Evolutionary conservation across 306 rosid genomes (phyloP), one percentile per base, ranked within the genome.

Genomic region (Biancaea sappan): DNA sequence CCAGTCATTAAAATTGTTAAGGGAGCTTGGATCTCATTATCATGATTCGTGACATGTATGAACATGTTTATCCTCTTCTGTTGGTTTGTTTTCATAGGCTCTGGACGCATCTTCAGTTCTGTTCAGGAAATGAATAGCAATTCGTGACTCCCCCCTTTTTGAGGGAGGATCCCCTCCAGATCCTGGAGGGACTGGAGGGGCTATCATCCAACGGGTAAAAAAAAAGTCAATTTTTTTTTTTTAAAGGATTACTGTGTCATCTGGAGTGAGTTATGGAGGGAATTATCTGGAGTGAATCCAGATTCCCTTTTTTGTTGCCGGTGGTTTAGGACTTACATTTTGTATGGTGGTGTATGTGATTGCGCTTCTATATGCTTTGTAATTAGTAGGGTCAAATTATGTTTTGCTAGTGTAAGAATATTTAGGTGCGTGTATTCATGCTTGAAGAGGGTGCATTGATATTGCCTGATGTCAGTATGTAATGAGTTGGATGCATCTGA

Each of bases 391-490:
- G 43, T 62, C 48, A 13, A 37, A 37, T 24, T 38, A 31, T 58
- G 15, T 29, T 58, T 28, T 15, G n/a, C 21, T 29, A 28, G 40
- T 12, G 16, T 53, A 53, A 24, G 6, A 32, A n/a, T 72, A 24
- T 53, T 34, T 21, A n/a, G 28, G 53, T 54, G 43, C 18, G 41
- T 65, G 28, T 18, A 16, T 59, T 16, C 59, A 59, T 48, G 51
- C 12, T 1, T 34, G 41, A 46, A 24, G 53, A 25, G 75, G 18
- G n/a, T 18, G 56, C 7, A 29, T 41, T 35, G 13, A 5, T 43
- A 19, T 74, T 60, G 35, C 34, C n/a, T 28, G 58, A 41, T 70
- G 46, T 69, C 66, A 22, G 52, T 51, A 40, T 52, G 29, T 40
- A 32, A 58, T 10, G 21, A n/a, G 68, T 43, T 51, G 18, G 77